Evolutionary conservation across 2,329 filamentous ascomycete genomes (phyloP).

Genomic region (Stachybotrys elegans): DNA sequence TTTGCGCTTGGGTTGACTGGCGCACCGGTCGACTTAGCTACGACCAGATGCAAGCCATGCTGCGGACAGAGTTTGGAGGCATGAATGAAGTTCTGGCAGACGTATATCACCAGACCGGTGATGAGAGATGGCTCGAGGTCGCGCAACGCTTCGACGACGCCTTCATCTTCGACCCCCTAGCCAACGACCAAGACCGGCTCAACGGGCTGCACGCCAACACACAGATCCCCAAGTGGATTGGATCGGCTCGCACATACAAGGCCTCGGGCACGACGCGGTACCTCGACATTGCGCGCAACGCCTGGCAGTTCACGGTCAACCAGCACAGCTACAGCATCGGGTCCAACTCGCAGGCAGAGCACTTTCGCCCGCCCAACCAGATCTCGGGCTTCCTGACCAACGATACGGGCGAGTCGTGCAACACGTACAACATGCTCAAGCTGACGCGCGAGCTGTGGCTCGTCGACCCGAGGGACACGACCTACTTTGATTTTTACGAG

Average conservation of each 20-base stretch:
- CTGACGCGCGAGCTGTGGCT: constrained; percentile 46
- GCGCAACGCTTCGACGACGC: constrained; percentile 47
- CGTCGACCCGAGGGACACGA: constrained; percentile 29
- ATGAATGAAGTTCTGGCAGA: constrained; percentile 48
- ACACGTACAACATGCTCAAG: constrained; percentile 54
- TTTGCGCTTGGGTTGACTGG: constrained; percentile 44
- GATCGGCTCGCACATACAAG: constrained; percentile 42
- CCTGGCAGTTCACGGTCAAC: constrained; percentile 40
- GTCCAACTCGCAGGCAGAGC: constrained; percentile 48
- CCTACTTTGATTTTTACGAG: constrained; percentile 51
- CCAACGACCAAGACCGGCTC: constrained; percentile 37
- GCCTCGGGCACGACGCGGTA: constrained; percentile 39
- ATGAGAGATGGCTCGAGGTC: constrained; percentile 38
- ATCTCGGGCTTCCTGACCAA: constrained; percentile 37
- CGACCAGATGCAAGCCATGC: constrained; percentile 40
- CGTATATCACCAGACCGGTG: constrained; percentile 39
- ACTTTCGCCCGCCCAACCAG: constrained; percentile 41
- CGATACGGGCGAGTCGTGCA: constrained; percentile 48
- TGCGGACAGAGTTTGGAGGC: constrained; percentile 46
- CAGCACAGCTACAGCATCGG: constrained; percentile 48
- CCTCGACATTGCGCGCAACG: constrained; percentile 42
- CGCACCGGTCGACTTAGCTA: constrained; percentile 37
- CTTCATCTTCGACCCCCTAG: constrained; percentile 39
- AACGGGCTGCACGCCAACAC: constrained; percentile 48
- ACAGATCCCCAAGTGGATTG: constrained; percentile 50